Evolutionary conservation across 345 rosid species (phyloP), one percentile per base, ranked within the genome.

Genomic region (Dipteronia sinensis): DNA sequence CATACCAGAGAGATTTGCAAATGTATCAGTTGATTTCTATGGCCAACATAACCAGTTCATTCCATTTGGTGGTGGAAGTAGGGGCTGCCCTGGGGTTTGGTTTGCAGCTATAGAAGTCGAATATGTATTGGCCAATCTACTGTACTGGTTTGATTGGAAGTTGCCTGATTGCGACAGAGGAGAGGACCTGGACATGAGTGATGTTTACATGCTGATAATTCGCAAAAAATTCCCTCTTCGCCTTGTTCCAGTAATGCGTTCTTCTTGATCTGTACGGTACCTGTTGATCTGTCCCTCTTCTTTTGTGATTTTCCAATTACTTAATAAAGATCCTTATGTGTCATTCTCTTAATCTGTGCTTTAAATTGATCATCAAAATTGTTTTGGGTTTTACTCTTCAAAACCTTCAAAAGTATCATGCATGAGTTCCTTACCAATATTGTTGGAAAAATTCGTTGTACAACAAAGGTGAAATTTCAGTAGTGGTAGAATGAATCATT

Each of bases 111-210:
- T 22, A 10, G 74, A 65, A 46, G 61, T 2, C 6, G 82, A 79
- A 31, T 19, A 25, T 76, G 72, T 63, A 10, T 7, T 76, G 3
- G 80, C 80, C 16, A 82, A 78, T 62, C 67, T 82, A 0, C 27
- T 82, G 19, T 67, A 11, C 53, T 78, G 79, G 82, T 82, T 79
- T 79, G 80, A 82, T 31, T 82, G 85, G 85, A 34, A 76, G 27
- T 34, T 82, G 25, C 71, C 82, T 15, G 27, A 59, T 3, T 81
- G 77, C 16, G 61, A 17, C 27, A 25, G 6, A 3, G 56, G 68
- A 12, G 72, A 81, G 55, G 65, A 81, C 15, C 23, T 82, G 49
- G 85, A 82, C 40, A 78, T 78, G 79, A 47, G 59, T 61, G 81
- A 82, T 17, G 76, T 65, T 70, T 64, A 44, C 29, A 5, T 0